Base-by-base conservation (phyloP, 768 basidiomycete species). In the Strobilomyces confusus region DNA sequence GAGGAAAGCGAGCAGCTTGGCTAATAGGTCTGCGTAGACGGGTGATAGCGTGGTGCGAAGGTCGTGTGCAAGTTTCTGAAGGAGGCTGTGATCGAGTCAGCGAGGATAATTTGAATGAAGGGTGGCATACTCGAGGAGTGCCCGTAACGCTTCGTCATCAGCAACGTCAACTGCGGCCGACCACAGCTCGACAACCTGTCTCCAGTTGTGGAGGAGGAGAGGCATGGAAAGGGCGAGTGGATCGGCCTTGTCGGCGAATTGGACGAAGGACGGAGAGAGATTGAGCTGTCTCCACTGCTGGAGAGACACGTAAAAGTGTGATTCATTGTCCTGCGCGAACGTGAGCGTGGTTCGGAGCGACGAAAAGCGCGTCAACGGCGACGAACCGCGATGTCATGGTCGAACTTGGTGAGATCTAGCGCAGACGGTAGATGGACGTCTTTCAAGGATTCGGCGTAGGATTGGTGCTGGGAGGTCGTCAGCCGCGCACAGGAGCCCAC, bases 231-330 rank as follows among this genome's bases (percentile, higher is more conserved):
- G 77, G 6, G 87, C 83, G 36, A 91, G 72, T 0, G 76, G 67
- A 38, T 83, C 78, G 0, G 77, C 82, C 56, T 78, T 77, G 52
- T 78, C 75, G 2, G 85, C 82, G 63, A 92, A 93, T 26, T 74
- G 70, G 49, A 92, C 69, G 67, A 93, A 94, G 2, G 82, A 75
- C 1, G 87, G 80, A 2, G 89, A 77, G 20, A 95, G 79, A 67
- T 89, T 92, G 55, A 94, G 78, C 60, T 93, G 86, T 58, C 80
- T 74, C 85, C 87, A 90, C 62, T 89, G 82, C 25, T 81, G 75
- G 30, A 95, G 73, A 3, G 87, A 79, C 58, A 81, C 76, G 49
- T 86, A 82, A 61, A 95, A 93, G 64, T 91, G 85, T 0, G 87
- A 90, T 52, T 84, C 82, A 63, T 82, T 80, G 58, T 92, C 87